Percentiles rank a stretch among this genome's conserved stretches.
These are phyloP conservation scores for Moricandia moricandioides DNA, from an alignment of 345 rosid species.

Conservation along the genomic window DNA sequence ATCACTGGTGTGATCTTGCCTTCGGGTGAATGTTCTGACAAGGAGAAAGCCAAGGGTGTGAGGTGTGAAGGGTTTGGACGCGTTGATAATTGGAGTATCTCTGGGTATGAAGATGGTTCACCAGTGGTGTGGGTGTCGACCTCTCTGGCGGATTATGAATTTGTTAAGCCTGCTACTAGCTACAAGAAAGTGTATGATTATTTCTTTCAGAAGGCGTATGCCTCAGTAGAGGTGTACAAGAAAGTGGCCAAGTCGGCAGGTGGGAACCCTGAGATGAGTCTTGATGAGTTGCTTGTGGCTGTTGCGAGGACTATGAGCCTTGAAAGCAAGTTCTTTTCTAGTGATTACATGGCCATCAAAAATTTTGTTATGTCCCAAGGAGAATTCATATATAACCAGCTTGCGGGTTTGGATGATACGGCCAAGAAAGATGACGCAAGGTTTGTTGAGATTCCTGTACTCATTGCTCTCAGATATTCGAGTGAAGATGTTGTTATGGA, in stretches of 20 bases:
- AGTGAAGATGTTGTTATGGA: conserved; percentile 21
- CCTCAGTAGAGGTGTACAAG: conserved; percentile 61
- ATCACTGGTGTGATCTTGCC: conserved; percentile 57
- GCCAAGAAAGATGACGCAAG: conserved; percentile 42
- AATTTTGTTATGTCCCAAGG: conserved; percentile 66
- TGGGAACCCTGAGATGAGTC: conserved; percentile 50
- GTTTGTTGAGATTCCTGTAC: conserved; percentile 51
- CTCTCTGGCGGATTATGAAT: conserved; percentile 55
- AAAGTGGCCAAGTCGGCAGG: conserved; percentile 53
- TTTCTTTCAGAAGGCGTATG: conserved; percentile 59
- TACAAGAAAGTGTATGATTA: conserved; percentile 51
- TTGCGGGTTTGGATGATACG: conserved; percentile 61
- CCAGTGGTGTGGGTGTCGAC: conserved; percentile 71
- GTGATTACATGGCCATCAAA: conserved; percentile 40
- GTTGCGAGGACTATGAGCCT: conserved; percentile 52
- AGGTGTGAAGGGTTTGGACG: conserved; percentile 55
- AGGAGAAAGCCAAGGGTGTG: conserved; percentile 47
- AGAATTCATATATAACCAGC: conserved; percentile 62
- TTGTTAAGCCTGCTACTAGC: conserved; percentile 50
- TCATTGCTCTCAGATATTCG: conserved; percentile 54
- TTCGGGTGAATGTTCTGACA: conserved; percentile 40
- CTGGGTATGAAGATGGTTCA: conserved; percentile 69
- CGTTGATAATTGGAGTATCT: conserved; percentile 56
- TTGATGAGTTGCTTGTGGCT: conserved; percentile 65
- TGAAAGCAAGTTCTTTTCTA: conserved; percentile 47